A percentile compares a stretch with the other conserved stretches of the same genome.
Evolutionary conservation across 306 rosid genomes (phyloP).

Genomic region (Casuarina cunninghamiana): DNA sequence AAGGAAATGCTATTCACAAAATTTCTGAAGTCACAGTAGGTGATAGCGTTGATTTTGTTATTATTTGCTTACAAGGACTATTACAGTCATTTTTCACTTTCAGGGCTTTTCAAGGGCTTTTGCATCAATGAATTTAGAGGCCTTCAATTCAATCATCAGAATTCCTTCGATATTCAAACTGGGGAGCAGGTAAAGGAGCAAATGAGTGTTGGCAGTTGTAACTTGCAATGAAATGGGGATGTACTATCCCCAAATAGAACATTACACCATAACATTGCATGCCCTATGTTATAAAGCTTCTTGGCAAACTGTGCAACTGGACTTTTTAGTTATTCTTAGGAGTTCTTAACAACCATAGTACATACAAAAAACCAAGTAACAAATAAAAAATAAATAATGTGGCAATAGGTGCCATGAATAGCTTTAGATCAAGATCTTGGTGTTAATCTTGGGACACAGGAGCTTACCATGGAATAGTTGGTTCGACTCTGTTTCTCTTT

Average conservation of each 20-base stretch:
- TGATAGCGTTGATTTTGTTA: conserved; percentile 3
- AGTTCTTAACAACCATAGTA: not conserved
- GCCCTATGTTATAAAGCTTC: not conserved
- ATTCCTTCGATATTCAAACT: conserved; percentile 72
- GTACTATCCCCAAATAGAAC: conserved; percentile 7
- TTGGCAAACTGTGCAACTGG: not conserved
- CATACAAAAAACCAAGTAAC: not conserved
- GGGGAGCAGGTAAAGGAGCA: conserved; percentile 80
- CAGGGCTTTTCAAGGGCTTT: conserved; percentile 96
- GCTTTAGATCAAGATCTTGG: conserved; percentile 4
- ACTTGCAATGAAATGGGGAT: conserved; percentile 14
- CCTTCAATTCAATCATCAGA: conserved; percentile 85
- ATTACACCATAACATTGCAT: not conserved
- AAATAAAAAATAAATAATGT: not conserved
- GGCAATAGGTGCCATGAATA: not conserved
- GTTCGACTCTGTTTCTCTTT: not conserved
- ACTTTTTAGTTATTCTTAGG: not conserved
- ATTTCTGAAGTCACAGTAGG: not conserved
- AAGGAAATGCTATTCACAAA: not conserved
- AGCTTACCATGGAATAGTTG: not conserved
- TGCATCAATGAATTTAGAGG: conserved; percentile 86
- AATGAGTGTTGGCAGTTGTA: conserved; percentile 1
- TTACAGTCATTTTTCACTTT: conserved; percentile 36
- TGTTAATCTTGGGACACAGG: not conserved
- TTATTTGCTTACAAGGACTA: conserved; percentile 15